Evolutionary conservation across 2,329 filamentous ascomycete genomes (phyloP).

Genomic region (Epicoccum nigrum): DNA sequence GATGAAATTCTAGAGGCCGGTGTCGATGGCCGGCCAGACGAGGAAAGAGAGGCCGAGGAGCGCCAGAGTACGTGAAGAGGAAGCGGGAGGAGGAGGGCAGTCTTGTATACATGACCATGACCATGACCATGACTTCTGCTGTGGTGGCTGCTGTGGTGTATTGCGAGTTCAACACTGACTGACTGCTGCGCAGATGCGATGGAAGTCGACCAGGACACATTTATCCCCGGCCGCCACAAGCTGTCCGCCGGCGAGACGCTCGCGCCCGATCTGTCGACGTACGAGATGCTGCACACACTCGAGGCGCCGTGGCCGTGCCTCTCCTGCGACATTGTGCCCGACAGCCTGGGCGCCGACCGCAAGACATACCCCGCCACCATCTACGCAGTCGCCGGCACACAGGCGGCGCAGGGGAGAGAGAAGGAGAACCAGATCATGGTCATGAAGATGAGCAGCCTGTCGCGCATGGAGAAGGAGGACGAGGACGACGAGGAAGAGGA

Average conservation of each 20-base stretch:
- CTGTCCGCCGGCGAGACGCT: slow-evolving; percentile 89
- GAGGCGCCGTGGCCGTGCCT: slow-evolving; percentile 96
- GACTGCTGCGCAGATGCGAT: slow-evolving; percentile 66
- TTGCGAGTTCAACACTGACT: too few relatives aligned
- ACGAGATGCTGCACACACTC: slow-evolving; percentile 95
- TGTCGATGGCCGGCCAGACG: slow-evolving; percentile 89
- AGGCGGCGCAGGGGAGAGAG: slow-evolving; percentile 76
- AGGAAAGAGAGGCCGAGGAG: slow-evolving; percentile 90
- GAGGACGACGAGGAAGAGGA: slow-evolving; percentile 72
- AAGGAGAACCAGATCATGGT: slow-evolving; percentile 94
- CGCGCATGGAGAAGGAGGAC: slow-evolving; percentile 81
- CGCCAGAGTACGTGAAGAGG: slow-evolving; percentile 62
- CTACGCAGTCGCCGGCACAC: slow-evolving; percentile 93
- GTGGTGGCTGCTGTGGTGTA: too few relatives aligned
- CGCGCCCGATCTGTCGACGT: slow-evolving; percentile 89
- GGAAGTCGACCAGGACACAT: slow-evolving; percentile 92
- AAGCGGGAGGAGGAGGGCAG: background rate
- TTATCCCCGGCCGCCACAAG: slow-evolving; percentile 93
- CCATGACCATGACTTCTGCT: too few relatives aligned
- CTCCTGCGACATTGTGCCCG: slow-evolving; percentile 89
- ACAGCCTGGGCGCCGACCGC: slow-evolving; percentile 84
- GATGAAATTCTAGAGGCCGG: slow-evolving; percentile 95
- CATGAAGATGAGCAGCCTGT: slow-evolving; percentile 92
- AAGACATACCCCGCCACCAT: slow-evolving; percentile 94
- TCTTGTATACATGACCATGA: too few relatives aligned